Conservation (phyloP, 768 basidiomycete species). For the Inosperma sp. region DNA sequence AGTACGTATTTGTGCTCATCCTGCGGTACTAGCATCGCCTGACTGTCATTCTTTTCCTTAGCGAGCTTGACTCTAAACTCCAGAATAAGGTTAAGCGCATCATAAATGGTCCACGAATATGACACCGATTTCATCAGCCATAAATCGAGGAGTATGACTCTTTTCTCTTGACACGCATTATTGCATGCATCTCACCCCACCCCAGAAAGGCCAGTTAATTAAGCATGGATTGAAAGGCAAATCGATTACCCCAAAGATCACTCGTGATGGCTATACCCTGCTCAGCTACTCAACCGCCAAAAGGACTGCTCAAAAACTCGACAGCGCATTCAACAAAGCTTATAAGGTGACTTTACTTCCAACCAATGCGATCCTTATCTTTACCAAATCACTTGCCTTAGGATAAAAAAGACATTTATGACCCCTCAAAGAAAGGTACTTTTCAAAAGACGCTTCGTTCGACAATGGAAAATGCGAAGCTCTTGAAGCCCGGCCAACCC, state of each 20-base stretch:
- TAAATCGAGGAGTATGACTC: not conserved
- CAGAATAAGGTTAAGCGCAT: not conserved
- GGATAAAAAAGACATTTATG: not conserved
- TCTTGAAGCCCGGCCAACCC: not conserved
- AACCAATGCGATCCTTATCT: not conserved
- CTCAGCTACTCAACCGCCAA: constrained; percentile 4
- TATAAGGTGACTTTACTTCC: not conserved
- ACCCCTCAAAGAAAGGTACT: not conserved
- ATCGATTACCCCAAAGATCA: not conserved
- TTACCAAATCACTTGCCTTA: not conserved
- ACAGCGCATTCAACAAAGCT: not conserved
- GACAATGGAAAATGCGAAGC: not conserved
- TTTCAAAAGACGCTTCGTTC: not conserved
- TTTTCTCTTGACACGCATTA: not conserved
- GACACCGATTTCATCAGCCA: not conserved
- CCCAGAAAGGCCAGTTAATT: constrained; percentile 1
- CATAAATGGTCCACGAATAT: not conserved
- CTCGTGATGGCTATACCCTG: not conserved
- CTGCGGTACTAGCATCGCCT: not conserved
- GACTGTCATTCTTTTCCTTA: not conserved
- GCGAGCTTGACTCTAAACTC: not conserved
- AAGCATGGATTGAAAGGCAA: constrained; percentile 1
- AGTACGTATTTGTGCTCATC: not conserved
- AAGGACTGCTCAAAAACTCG: not conserved
- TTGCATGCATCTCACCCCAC: no score